Base-by-base conservation (phyloP, 164 flowering plant species). In the Kingdonia uniflora region DNA sequence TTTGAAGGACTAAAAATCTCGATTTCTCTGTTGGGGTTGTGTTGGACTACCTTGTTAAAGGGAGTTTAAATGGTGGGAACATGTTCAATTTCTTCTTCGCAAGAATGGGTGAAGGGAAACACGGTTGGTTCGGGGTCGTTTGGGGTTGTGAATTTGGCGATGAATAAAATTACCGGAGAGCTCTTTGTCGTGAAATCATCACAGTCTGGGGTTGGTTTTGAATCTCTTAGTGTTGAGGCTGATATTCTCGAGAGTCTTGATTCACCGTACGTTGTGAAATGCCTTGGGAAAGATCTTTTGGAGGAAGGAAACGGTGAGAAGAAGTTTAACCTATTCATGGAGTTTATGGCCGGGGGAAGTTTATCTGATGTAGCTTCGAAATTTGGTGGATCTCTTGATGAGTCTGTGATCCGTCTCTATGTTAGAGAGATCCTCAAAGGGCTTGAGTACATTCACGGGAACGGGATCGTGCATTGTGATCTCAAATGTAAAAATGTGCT, bases 311-410 rank as follows among this genome's bases (percentile, higher is more conserved):
- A 72, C 14, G 73, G 74, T 13, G 64, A 52, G 8, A 11, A 12
- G 14, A 66, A 54, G 17, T 54, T 67, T 21, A 62, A 65, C 56
- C 61, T 84, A 5, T 76, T 73, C 68, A 59, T 84, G 74, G 87
- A 84, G 72, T 79, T 65, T 67, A 63, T 79, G 79, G 67, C 77
- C 0, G 91, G 83, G 5, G 91, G 91, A 1, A 77, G 74, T 33
- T 48, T 84, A 16, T 57, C 71, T 0, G 81, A 80, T 22, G 51
- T 68, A 29, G 59, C 59, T 0, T 56, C 70, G 16, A 78, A 65
- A 39, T 71, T 75, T 21, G 79, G 81, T 2, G 81, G 82, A n/a
- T 8, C 26, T 11, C 46, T 79, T 2, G 65, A 80, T 7, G 87
- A 81, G 42, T 52, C 70, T 2, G 67, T 72, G 16, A 72, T 84